Evolutionary conservation across 1,284 basidiomycete genomes (phyloP).

Genomic region (Ustilago curta): DNA sequence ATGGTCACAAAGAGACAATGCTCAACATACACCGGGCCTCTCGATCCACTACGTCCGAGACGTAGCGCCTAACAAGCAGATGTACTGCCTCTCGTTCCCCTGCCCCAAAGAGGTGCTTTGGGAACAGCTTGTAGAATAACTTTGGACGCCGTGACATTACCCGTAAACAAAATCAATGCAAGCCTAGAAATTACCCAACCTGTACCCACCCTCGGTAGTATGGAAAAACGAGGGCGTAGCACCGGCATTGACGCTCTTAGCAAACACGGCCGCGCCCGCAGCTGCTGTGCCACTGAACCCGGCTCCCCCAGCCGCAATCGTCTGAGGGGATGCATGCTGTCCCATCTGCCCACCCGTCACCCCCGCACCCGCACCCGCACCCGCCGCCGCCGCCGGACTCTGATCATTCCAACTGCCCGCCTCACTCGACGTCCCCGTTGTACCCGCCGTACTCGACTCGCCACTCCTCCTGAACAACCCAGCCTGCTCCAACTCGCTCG

Average conservation of each 20-base stretch:
- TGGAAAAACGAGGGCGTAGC: conserved; percentile 22
- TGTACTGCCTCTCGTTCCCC: conserved; percentile 96
- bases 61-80: conserved; percentile 96
- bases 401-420: conserved; percentile 22
- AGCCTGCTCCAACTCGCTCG: conserved; percentile 33
- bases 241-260: conserved; percentile 6
- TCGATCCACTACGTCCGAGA: conserved; percentile 84
- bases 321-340: conserved; percentile 11
- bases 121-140: background rate
- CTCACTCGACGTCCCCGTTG: conserved; percentile 23
- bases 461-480: conserved; percentile 40
- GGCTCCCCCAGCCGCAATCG: background rate
- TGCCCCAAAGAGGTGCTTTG: conserved; percentile 74
- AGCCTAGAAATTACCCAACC: conserved; percentile 30
- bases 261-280: conserved; percentile 8
- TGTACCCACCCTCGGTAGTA: conserved; percentile 28
- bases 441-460: conserved; percentile 22
- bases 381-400: conserved; percentile 18
- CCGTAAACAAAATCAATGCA: background rate
- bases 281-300: background rate
- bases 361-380: conserved; percentile 10
- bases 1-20: conserved; percentile 14
- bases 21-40: conserved; percentile 45
- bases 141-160: too few species aligned
- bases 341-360: background rate